phyloP scores from a whole-genome alignment of 164 flowering plant genomes.

The Litsea cubeba region DNA sequence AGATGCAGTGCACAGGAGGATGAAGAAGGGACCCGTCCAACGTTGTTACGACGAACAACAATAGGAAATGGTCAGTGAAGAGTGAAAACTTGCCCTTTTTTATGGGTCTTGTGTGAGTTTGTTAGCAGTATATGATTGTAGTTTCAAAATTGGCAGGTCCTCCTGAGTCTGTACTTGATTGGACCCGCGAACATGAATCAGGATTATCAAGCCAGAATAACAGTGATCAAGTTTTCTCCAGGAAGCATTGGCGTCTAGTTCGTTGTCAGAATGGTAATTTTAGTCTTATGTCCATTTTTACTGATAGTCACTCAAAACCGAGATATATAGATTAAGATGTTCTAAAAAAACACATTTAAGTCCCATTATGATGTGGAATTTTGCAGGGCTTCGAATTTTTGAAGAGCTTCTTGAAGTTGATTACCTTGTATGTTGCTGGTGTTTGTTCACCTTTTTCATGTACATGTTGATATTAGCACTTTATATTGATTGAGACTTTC shows the following conservation, averaged over 20 bases:
- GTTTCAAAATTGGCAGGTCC: constrained; percentile 48
- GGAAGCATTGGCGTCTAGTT: constrained; percentile 95
- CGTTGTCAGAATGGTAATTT: constrained; percentile 88
- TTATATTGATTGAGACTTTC: background rate
- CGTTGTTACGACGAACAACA: constrained; percentile 71
- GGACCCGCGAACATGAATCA: constrained; percentile 76
- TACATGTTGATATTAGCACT: background rate
- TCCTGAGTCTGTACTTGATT: constrained; percentile 82
- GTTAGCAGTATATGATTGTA: background rate
- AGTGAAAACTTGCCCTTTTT: constrained; percentile 3
- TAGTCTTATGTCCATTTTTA: background rate
- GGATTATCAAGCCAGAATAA: constrained; percentile 61
- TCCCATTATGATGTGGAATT: background rate
- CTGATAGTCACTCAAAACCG: background rate
- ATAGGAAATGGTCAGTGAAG: constrained; percentile 80
- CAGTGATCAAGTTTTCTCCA: constrained; percentile 72
- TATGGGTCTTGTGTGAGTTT: constrained; percentile 3
- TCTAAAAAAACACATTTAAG: background rate
- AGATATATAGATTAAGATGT: background rate
- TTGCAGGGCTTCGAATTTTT: constrained; percentile 94
- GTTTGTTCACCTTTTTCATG: constrained; percentile 2
- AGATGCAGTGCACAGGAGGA: constrained; percentile 92
- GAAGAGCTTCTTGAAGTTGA: constrained; percentile 98
- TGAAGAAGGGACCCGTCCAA: constrained; percentile 60
- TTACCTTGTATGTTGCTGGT: constrained; percentile 67